Conservation (phyloP, 176 grass and related monocot genomes). For the Secale cereale region DNA sequence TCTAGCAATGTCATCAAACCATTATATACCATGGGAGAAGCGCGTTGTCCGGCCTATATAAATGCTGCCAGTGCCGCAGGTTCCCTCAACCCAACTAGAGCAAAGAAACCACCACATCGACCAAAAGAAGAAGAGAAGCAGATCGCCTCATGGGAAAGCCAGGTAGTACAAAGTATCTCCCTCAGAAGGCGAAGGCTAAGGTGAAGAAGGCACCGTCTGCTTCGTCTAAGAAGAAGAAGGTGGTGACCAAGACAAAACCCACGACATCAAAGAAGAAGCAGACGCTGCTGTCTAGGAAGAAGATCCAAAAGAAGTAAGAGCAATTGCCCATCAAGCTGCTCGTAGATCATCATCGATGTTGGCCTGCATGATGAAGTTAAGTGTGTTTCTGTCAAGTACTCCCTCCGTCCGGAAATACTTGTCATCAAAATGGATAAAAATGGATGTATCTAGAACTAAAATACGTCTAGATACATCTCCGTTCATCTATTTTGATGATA, state of each 20-base stretch:
- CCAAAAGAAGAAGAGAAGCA: not conserved
- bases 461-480: too few relatives aligned
- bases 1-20: not conserved
- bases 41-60: not conserved
- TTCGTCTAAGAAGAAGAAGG: not conserved
- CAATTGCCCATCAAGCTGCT: not conserved
- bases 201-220: too few relatives aligned
- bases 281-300: not conserved
- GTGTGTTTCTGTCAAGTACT: too few relatives aligned
- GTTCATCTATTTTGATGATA: too few relatives aligned
- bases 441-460: too few relatives aligned
- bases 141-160: not conserved
- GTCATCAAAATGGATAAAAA: too few relatives aligned
- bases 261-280: not conserved
- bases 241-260: not conserved
- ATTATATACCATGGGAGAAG: not conserved
- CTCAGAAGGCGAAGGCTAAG: not conserved
- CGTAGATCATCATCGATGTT: too few relatives aligned
- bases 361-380: too few relatives aligned
- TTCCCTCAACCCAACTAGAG: not conserved
- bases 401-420: too few relatives aligned
- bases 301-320: not conserved
- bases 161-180: not conserved
- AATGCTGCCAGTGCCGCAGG: not conserved
- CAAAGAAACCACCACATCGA: not conserved